Evolutionary conservation across 768 basidiomycete genomes (phyloP), one percentile per base, ranked within the genome.

Genomic region (Tricholoma hemisulphureum): DNA sequence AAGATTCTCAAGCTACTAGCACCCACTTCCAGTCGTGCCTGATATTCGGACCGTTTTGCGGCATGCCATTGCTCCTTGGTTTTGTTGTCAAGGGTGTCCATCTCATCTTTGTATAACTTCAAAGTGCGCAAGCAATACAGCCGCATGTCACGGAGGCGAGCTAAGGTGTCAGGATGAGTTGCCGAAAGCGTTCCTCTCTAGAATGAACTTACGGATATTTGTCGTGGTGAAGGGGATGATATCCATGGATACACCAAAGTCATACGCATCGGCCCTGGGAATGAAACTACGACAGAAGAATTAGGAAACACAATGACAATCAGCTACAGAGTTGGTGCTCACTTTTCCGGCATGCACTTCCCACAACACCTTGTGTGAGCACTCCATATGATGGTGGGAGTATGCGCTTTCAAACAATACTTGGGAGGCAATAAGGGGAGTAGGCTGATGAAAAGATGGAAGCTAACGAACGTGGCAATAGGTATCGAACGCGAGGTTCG

Each of bases 401-500:
- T 55, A 32, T 56, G 31, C 10, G 39, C 24, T 39, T 58, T 59
- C 28, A 46, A 45, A 21, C 57, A 61, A n/a, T 53, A 57, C 60
- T 63, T 50, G 4, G 4, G 8, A 29, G 6, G 45, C 2, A 16
- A 26, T 26, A 39, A 58, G 24, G 14, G 39, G 28, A 23, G n/a
- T n/a, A 3, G 18, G 4, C 14, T 26, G 24, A 45, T 23, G 14
- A 9, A 48, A 21, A 13, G n/a, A 24, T 29, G 43, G 6, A 45
- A 24, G 7, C 8, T 43, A 26, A 58, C 61, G 23, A 29, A 68
- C 66, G 21, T 65, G 60, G 31, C 66, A 70, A 4, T 46, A 45
- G 4, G 63, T 62, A 9, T 39, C 59, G 51, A 66, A 67, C 10
- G 55, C 51, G 3, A 70, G 53, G 31, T 63, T 59, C 14, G 65